Evolutionary conservation across 140 eudicot genomes (phyloP), one percentile per base, ranked within the genome.

Genomic region (Cichorium intybus): DNA sequence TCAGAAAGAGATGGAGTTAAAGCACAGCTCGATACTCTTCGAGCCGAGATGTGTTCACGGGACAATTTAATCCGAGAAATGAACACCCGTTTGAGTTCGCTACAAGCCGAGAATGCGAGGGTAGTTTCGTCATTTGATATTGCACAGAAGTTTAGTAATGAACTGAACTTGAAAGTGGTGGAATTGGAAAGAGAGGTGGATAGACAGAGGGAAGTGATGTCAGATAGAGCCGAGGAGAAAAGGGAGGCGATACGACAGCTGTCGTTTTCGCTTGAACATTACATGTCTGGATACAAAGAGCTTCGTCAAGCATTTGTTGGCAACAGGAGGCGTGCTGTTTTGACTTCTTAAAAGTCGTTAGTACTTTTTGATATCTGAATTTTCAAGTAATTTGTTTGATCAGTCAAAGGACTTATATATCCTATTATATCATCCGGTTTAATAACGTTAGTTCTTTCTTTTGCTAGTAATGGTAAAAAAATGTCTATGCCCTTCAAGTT

Each of bases 201-300:
- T 20, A 76, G 37, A 69, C 84, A 78, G 68, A 63, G 27, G 41
- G 77, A 29, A 17, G 28, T 60, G 57, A 63, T 82, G 16, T 70
- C 66, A 10, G 97, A 85, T 27, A 71, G 79, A 33, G 88, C 77
- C 20, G 88, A 89, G 56, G 86, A 82, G 76, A 91, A 91, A 74
- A 79, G 87, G 78, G 97, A 91, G 62, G 97, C 87, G 3, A 91
- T 91, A 74, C 54, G 88, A 48, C 97, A 91, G 67, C 82, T 90
- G 22, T 84, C 93, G 39, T 87, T 81, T 50, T 77, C 95, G 2
- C 33, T 90, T 21, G 95, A 90, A 53, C 79, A 90, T 68, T 90
- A 84, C 82, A 87, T 81, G 79, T 69, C 60, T 34, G 81, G 73
- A 60, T 86, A 90, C 73, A 70, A 84, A 69, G 79, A 84, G 63